Conservation (phyloP, 140 eudicot genomes). For the Stevia rebaudiana region DNA sequence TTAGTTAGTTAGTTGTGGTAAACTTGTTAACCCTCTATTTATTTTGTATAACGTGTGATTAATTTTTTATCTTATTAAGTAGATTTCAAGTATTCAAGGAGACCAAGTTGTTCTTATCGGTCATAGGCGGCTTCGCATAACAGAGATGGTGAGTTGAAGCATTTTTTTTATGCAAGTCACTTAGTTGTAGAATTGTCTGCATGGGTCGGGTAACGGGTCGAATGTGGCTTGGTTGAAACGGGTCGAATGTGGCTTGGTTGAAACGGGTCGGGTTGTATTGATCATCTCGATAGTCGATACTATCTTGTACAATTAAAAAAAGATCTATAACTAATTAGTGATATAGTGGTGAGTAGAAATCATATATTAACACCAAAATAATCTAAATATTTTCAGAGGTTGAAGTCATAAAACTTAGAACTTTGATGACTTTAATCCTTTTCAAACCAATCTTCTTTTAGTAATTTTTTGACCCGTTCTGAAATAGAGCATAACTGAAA, state of each 20-base stretch:
- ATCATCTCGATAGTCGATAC: background rate
- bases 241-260: background rate
- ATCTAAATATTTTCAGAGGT: background rate
- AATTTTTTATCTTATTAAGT: constrained; percentile 17
- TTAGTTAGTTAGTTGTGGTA: background rate
- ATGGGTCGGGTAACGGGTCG: constrained; percentile 1
- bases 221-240: background rate
- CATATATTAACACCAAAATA: background rate
- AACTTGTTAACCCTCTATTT: background rate
- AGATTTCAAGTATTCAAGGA: constrained; percentile 86
- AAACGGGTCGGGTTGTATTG: background rate
- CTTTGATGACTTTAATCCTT: background rate
- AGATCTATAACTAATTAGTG: background rate
- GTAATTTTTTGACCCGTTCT: background rate
- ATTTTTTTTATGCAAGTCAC: background rate
- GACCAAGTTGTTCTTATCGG: constrained; percentile 87
- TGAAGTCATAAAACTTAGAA: background rate
- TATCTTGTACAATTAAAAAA: background rate
- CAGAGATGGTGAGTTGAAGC: constrained; percentile 73
- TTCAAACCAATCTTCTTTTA: background rate
- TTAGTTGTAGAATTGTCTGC: background rate
- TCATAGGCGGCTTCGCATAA: constrained; percentile 88
- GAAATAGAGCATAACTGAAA: background rate
- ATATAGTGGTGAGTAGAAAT: background rate
- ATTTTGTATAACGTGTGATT: background rate